Evolutionary conservation across 2,329 filamentous ascomycete species (phyloP), one percentile per base, ranked within the genome.

Genomic region (Pseudopyricularia cyperi): DNA sequence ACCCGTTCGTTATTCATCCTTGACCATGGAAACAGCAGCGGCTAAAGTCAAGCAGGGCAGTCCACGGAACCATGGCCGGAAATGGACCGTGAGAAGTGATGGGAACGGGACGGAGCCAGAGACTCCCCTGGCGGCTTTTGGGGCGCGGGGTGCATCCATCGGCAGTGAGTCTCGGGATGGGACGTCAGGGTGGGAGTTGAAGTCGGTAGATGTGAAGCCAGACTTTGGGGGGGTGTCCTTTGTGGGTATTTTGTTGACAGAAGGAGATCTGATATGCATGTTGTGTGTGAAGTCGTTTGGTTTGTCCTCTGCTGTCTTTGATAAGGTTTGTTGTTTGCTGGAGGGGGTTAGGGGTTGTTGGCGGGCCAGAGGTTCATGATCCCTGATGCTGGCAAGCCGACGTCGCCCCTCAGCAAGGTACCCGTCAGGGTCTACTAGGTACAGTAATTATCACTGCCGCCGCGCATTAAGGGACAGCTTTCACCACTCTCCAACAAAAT

Each of bases 131-230:
- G 24, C 39, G 24, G 39, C 33, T 9, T 35, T 35, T 12, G 33
- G 33, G 33, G 12, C 33, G 33, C 39, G 39, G 39, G 39, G 39
- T 44, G 39, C 39, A 44, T 17, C 48, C 39, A 44, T 17, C 48
- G 48, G 48, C 48, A 50, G n/a, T 17, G 48, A 50, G 33, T 11
- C 19, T 50, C 48, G 48, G 48, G 48, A 50, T 37, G 33, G 33
- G 37, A 37, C 33, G 24, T 26, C 14, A 30, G 8, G 46, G 14
- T 49, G 48, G 48, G 33, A 50, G 48, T 50, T 50, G 48, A 12
- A 34, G 32, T 50, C 48, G 48, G 48, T 50, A 50, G 28, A n/a
- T 50, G 12, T 11, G 34, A n/a, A 26, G 11, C 39, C 39, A 19
- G 39, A 26, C 11, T 24, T 42, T 19, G 17, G 17, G 37, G 37